Evolutionary conservation across 805 yeast species (phyloP), one percentile per base, ranked within the genome.

Genomic region (Starmerella tilneyi): DNA sequence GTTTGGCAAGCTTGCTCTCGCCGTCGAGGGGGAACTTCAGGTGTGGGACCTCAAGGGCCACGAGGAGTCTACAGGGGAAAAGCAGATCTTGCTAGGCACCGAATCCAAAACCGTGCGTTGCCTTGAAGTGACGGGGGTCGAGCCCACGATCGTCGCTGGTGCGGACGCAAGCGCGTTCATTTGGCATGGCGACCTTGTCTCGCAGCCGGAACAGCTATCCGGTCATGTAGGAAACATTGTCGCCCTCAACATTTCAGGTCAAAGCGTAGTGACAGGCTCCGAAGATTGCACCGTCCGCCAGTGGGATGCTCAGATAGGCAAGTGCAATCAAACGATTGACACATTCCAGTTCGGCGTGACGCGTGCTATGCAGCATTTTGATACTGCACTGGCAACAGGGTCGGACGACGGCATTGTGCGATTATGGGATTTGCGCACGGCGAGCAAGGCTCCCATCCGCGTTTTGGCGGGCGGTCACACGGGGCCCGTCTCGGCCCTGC

Each of bases 301-400:
- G 58, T 81, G 89, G 89, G 89, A 81, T 62, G 52, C 78, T 49
- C 65, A 61, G 24, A 71, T 77, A 0, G 88, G 86, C 0, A 73
- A 74, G 50, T 78, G 85, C 59, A 50, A 76, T 15, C 84, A 79
- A 56, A 79, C 86, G 0, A 69, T 81, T 34, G 89, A 82, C 62
- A 74, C 81, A 15, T 55, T 77, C 37, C 43, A 24, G 26, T 45
- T 43, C 35, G 51, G 54, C 11, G 46, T 53, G 73, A 81, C 35
- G 80, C 23, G 83, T 0, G 79, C 83, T 0, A 58, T 81, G 27
- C 88, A 81, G 59, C 76, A 81, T 47, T 76, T 69, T 55, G 84
- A 79, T 55, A 83, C 84, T 0, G 89, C 88, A 0, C 63, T 81
- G 51, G 89, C 89, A 0, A 75, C 85, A 0, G 92, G 89, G 41